Base-by-base conservation (phyloP, 768 basidiomycete genomes). In the Tylopilus intermedius region DNA sequence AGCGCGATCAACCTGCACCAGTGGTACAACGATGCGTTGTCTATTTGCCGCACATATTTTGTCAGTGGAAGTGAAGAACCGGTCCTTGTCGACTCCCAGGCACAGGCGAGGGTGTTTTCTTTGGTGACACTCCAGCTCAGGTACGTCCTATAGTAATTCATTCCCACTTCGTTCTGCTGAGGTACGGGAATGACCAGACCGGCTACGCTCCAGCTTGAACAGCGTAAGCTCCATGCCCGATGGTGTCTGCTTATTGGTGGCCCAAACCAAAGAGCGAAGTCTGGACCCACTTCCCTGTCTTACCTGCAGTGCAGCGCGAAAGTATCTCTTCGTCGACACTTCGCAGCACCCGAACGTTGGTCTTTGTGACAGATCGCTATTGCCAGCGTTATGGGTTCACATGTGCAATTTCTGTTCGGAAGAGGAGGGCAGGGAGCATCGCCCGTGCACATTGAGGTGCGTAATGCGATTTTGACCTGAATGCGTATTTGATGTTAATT, bases 211-310 rank as follows among this genome's bases (percentile, higher is more conserved):
- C 65, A 72, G 15, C 65, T 82, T 7, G 55, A 64, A 45, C 14
- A 54, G 54, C 47, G 15, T 62, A 56, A n/a, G 68, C 60, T 74
- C 79, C 2, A 74, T 81, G 0, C 79, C 81, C 0, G 82, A 83
- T 57, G 80, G 79, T 0, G 71, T 81, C n/a, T 82, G 81, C 57
- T 60, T 83, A 18, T 32, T 82, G 21, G 62, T 71, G 1, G 56
- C 69, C 8, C 67, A 72, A 38, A 45, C 47, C 2, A 47, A 59
- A 24, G 55, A 26, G 83, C 0, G 79, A 81, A 13, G 77, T 81
- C 21, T 83, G 82, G 82, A 79, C 74, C 7, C 76, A 80, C 8
- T 83, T 81, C 61, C 82, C 82, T 0, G 81, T 83, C 3, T 56
- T 79, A 2, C 70, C 81, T 1, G 79, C 81, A 0, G 71, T 83